Evolutionary conservation across 1,284 basidiomycete species (phyloP), one percentile per base, ranked within the genome.

Genomic region (Sanguinoderma infundibulare): DNA sequence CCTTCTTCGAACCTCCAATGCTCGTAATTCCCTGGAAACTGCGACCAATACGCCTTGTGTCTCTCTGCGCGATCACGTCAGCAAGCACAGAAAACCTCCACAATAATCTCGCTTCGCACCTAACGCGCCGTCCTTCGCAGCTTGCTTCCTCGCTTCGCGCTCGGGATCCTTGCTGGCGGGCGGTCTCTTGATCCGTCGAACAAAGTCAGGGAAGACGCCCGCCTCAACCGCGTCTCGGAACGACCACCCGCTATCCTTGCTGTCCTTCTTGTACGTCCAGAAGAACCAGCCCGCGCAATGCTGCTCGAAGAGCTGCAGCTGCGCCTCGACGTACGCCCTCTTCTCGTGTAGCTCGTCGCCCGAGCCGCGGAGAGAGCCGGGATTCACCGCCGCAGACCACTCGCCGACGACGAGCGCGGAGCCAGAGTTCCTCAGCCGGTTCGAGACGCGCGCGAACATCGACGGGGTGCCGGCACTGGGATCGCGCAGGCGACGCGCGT

Each of bases 211-310:
- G 60, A 76, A 74, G 15, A 91, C 85, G 9, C 87, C 87, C 1
- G 80, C 81, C 46, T 82, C 81, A 0, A 87, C 82, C 0, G 91
- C 90, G 71, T 94, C 87, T 63, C 83, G 80, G 38, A 92, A 83
- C 47, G 86, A 86, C 93, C 94, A 96, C 1, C 92, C 92, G 2
- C 81, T 83, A 72, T 95, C 92, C 64, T 88, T 87, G 2, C 73
- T 75, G 57, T 89, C 83, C 74, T 95, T 94, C 80, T 90, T 94
- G 73, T 87, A 91, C 42, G 92, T 95, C 95, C 94, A 97, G 75
- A 91, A 96, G 77, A 88, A 96, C 83, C 86, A 92, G 2, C 94
- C 94, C 0, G 85, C 87, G 60, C 90, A 90, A 36, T 78, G 73
- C 57, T 76, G 74, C 65, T 95, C 90, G 65, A 84, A 95, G 36